These are phyloP conservation scores for Glutinoglossum americanum DNA, from an alignment of 495 filamentous ascomycete genomes.

Conservation along the genomic window DNA sequence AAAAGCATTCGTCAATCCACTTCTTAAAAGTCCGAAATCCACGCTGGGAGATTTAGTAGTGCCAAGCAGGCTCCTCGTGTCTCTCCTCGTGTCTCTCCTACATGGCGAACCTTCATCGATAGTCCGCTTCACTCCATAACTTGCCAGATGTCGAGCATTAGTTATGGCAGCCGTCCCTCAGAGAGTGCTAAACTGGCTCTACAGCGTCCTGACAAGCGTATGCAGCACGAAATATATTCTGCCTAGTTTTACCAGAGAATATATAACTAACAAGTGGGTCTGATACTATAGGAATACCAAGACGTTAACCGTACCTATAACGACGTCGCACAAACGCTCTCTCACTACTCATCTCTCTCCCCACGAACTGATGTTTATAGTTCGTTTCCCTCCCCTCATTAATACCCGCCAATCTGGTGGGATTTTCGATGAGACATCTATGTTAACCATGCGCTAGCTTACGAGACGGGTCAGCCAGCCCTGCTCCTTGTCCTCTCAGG, in stretches of 20 bases:
- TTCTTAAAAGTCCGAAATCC: no score
- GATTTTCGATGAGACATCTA: not conserved
- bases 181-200: conserved; percentile 83
- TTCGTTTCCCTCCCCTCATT: conserved; percentile 21
- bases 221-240: conserved; percentile 3
- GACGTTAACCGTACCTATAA: conserved; percentile 83
- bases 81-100: no score
- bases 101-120: not conserved
- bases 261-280: conserved; percentile 5
- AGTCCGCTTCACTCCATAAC: not conserved
- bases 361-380: conserved; percentile 95
- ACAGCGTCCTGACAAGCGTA: conserved; percentile 71
- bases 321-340: conserved; percentile 66
- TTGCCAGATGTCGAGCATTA: not conserved
- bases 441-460: conserved; percentile 31
- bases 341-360: conserved; percentile 61
- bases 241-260: not conserved
- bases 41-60: no score
- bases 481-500: conserved; percentile 74
- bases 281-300: conserved; percentile 55
- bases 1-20: no score
- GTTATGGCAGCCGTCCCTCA: conserved; percentile 61
- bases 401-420: not conserved
- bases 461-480: conserved; percentile 69
- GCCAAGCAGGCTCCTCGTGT: not conserved